Conservation (phyloP, 2,329 filamentous ascomycete species). For the Teratosphaeria zuluensis region DNA sequence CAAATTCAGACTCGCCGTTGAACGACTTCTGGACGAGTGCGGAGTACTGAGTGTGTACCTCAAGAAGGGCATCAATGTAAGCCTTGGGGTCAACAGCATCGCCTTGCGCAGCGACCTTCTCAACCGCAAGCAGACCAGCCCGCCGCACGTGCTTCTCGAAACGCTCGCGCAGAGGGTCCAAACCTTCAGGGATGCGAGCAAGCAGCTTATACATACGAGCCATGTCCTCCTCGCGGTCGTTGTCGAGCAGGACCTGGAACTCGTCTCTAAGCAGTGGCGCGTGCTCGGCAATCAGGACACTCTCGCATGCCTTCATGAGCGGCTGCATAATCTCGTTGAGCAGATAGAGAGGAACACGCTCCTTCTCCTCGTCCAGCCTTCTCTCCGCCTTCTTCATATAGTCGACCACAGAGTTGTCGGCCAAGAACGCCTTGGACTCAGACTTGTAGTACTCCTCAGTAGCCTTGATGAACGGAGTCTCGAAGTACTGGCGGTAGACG, state of each 20-base stretch:
- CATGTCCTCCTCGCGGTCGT: constrained; percentile 91
- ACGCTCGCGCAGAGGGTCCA: constrained; percentile 75
- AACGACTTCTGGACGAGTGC: constrained; percentile 87
- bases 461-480: constrained; percentile 78
- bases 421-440: constrained; percentile 88
- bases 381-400: constrained; percentile 99
- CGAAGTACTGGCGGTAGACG: constrained; percentile 87
- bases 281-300: constrained; percentile 82
- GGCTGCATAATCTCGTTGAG: constrained; percentile 79
- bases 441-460: constrained; percentile 80
- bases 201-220: constrained; percentile 92
- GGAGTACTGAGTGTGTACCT: constrained; percentile 90
- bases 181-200: constrained; percentile 76
- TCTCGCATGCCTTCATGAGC: constrained; percentile 79
- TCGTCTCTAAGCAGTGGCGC: constrained; percentile 80
- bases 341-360: constrained; percentile 82
- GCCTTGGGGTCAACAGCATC: constrained; percentile 92
- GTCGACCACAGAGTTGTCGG: constrained; percentile 94
- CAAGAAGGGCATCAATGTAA: constrained; percentile 88
- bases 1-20: constrained; percentile 92
- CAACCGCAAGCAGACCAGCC: constrained; percentile 75
- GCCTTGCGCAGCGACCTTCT: constrained; percentile 79
- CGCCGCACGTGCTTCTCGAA: constrained; percentile 92
- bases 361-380: constrained; percentile 84
- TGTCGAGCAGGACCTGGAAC: constrained; percentile 87